Evolutionary conservation across 345 rosid genomes (phyloP).

Genomic region (Aquilaria yunnanensis): DNA sequence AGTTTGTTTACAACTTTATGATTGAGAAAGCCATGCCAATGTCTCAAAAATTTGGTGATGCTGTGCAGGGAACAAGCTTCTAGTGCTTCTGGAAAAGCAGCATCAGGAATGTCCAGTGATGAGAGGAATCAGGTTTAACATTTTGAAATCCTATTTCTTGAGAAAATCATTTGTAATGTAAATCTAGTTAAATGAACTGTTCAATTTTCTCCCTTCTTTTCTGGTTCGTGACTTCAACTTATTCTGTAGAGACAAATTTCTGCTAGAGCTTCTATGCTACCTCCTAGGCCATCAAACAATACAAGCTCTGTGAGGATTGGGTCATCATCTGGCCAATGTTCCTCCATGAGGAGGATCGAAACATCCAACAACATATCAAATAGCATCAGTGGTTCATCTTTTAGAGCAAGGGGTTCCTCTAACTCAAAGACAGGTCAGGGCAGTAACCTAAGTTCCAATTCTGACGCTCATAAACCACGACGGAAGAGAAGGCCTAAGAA

Average conservation of each 20-base stretch:
- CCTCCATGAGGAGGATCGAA: slow-evolving; percentile 41
- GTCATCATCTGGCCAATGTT: slow-evolving; percentile 51
- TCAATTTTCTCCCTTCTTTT: background rate
- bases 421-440: slow-evolving; percentile 61
- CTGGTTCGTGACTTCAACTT: slow-evolving; percentile 12
- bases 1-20: no score
- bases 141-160: slow-evolving; percentile 3
- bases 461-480: slow-evolving; percentile 89
- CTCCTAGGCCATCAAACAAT: slow-evolving; percentile 69
- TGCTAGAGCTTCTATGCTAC: slow-evolving; percentile 91
- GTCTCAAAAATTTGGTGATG: background rate
- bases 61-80: slow-evolving; percentile 87
- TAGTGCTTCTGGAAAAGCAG: slow-evolving; percentile 82
- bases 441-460: slow-evolving; percentile 88
- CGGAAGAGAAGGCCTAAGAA: slow-evolving; percentile 95
- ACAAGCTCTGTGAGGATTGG: slow-evolving; percentile 55
- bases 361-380: slow-evolving; percentile 51
- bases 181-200: background rate
- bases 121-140: slow-evolving; percentile 82
- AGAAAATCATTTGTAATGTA: background rate
- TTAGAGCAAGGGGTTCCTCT: slow-evolving; percentile 37
- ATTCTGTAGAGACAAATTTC: slow-evolving; percentile 51
- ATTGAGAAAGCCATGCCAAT: no score
- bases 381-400: slow-evolving; percentile 52
- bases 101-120: slow-evolving; percentile 97